Evolutionary conservation across 352 stramenopile genomes (phyloP), one percentile per base, ranked within the genome.

Genomic region (Phytophthora colocasiae): DNA sequence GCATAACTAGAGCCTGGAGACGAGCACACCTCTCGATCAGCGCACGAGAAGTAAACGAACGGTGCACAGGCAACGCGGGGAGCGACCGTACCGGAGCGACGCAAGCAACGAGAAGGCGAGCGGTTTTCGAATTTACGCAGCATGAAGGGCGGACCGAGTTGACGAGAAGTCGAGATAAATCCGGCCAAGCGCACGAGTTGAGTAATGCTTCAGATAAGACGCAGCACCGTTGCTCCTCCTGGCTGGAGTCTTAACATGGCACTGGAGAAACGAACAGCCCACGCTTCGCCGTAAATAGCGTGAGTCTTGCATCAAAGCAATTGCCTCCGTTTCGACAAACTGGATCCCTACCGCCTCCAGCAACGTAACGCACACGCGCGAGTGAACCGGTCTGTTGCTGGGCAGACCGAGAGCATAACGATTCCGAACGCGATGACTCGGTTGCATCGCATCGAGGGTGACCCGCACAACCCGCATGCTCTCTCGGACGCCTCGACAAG

Each of bases 241-340:
- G 36, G 15, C 4, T 26, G 41, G 6, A 64, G 53, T 52, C 65
- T 69, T 65, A 73, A 69, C 50, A 64, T 73, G 64, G 58, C 50
- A 65, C 27, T n/a, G 31, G 53, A 69, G 58, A 65, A 73, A 69
- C 58, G 39, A 55, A 51, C 59, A 51, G 41, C 40, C 41, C n/a
- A 52, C 31, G 27, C 19, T 1, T 9, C 44, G 15, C 50, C 43
- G 50, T 70, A 66, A 70, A 72, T 73, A 58, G 46, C 49, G 36
- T 34, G 22, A 58, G 43, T 3, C 32, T 26, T 58, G 38, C 43
- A 8, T 55, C n/a, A 55, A 56, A 50, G 57, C 34, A 50, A 59
- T 59, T 57, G 51, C 45, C 51, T 69, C 58, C 58, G 46, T 73
- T 73, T 72, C 64, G 24, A 36, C 41, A 56, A 53, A 41, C 31